A percentile compares a stretch with the other conserved stretches of the same genome.
Evolutionary conservation across 1,284 basidiomycete genomes (phyloP).

Genomic region (Cryptococcus neoformans): DNA sequence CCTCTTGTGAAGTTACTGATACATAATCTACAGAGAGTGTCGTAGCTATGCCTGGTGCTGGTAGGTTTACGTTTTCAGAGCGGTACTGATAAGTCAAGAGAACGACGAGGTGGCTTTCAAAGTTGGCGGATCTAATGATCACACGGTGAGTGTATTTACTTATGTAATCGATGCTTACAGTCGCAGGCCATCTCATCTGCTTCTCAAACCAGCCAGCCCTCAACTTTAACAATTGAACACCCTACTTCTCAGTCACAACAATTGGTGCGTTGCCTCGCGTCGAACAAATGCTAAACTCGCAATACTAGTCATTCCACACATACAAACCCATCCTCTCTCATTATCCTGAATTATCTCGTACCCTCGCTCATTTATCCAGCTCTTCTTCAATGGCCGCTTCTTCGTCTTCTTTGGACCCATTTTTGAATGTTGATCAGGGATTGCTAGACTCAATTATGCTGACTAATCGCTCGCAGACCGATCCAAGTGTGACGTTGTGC

Average conservation of each 20-base stretch:
- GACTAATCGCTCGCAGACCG: constrained; percentile 30
- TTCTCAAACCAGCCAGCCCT: background rate
- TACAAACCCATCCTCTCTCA: constrained; percentile 32
- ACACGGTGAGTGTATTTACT: background rate
- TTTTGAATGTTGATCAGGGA: background rate
- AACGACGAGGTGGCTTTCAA: background rate
- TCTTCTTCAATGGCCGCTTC: constrained; percentile 3
- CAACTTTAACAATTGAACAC: background rate
- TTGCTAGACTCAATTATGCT: constrained; percentile 37
- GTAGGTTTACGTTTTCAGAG: background rate
- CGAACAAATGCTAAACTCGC: constrained; percentile 1
- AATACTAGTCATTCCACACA: constrained; percentile 14
- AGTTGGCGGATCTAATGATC: background rate
- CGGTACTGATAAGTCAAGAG: background rate
- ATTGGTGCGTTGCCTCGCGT: constrained; percentile 4
- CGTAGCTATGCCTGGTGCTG: background rate
- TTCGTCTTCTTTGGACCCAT: background rate
- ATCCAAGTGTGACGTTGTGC: constrained; percentile 28
- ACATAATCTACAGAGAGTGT: background rate
- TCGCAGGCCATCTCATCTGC: background rate
- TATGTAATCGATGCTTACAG: background rate
- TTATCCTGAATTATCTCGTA: background rate
- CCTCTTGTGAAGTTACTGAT: background rate
- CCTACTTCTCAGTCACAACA: background rate
- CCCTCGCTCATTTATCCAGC: background rate